Conservation (phyloP, 257 asterid species). For the Fraxinus americana region DNA sequence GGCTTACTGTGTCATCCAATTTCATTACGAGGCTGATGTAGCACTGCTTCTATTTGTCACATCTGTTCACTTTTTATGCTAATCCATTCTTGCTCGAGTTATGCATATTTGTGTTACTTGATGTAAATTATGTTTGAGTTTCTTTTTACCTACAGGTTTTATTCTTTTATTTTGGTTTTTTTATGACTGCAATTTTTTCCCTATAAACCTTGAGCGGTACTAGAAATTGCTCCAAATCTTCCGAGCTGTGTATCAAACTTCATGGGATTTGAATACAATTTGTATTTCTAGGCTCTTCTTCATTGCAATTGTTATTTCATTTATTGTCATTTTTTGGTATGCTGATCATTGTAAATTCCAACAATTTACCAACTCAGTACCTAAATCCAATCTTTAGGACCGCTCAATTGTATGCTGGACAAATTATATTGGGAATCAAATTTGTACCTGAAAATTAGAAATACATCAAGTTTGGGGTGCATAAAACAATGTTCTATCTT, state of each 20-base stretch:
- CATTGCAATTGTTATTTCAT: background rate
- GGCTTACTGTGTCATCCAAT: constrained; percentile 18
- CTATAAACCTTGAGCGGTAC: background rate
- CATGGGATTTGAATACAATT: background rate
- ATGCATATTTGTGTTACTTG: constrained; percentile 37
- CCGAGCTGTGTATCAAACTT: background rate
- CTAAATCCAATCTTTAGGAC: background rate
- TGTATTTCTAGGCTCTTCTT: background rate
- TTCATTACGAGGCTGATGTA: constrained; percentile 9
- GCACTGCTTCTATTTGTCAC: background rate
- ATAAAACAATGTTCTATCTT: constrained; percentile 3
- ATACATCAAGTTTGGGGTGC: background rate
- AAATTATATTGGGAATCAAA: background rate
- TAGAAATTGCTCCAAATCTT: background rate
- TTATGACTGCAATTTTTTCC: background rate
- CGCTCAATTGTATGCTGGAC: background rate
- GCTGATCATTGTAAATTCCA: background rate
- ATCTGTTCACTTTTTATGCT: constrained; percentile 25
- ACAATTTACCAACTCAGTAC: background rate
- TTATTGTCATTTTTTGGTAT: background rate
- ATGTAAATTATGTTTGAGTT: constrained; percentile 36
- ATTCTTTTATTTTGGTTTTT: background rate
- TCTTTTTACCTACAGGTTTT: background rate
- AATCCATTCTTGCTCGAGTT: constrained; percentile 29
- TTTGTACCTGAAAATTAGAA: background rate